These are phyloP conservation scores for Tuber calosporum DNA, from an alignment of 495 filamentous ascomycete genomes.

Conservation along the genomic window DNA sequence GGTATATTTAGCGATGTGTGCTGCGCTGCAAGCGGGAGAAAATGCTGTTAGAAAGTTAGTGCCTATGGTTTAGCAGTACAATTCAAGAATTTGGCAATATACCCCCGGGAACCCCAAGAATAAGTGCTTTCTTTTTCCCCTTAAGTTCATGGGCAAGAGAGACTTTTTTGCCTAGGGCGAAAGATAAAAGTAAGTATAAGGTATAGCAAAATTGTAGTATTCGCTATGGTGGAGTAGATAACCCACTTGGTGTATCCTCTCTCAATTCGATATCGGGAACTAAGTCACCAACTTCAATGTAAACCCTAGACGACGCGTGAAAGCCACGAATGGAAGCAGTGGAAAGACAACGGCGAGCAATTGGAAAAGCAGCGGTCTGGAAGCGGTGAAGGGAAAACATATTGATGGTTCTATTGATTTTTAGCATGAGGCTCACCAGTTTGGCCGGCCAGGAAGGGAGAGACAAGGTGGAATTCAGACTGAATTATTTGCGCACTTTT, in stretches of 20 bases:
- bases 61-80: neutral
- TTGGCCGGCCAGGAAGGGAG: neutral
- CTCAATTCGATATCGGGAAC: conserved; percentile 57
- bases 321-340: conserved; percentile 44
- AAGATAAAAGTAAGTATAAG: neutral
- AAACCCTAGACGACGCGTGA: conserved; percentile 49
- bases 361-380: conserved; percentile 10
- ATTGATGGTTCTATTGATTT: neutral
- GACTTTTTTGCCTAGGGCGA: conserved; percentile 68
- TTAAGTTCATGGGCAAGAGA: conserved; percentile 70
- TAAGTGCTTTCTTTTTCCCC: conserved; percentile 58
- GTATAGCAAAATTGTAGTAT: conserved; percentile 28
- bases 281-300: conserved; percentile 55
- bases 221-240: neutral
- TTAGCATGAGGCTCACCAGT: neutral
- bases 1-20: conserved; percentile 76
- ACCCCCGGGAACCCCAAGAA: conserved; percentile 82
- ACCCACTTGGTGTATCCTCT: conserved; percentile 50
- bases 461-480: neutral
- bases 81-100: neutral
- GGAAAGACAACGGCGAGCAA: neutral
- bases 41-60: conserved; percentile 42
- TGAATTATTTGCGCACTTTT: neutral
- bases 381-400: conserved; percentile 18
- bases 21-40: conserved; percentile 64